Base-by-base conservation (phyloP, 129 eudicot genomes). In the Escallonia herrerae region DNA sequence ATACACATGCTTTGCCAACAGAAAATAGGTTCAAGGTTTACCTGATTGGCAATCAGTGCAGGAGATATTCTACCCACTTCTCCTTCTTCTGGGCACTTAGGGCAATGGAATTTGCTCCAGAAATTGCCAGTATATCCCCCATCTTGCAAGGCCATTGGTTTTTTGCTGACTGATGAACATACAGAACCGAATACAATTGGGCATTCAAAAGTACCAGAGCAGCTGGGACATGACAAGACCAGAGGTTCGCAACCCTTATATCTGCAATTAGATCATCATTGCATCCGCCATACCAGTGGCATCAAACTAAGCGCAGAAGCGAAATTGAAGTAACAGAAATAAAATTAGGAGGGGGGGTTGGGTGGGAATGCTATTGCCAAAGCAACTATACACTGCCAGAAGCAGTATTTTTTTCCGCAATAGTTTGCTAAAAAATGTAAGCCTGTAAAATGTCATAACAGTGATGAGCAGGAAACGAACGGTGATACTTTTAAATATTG, bases 11-110 rank as follows among this genome's bases (percentile, higher is more conserved):
- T 22, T 22, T 22, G 33, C 33, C 33, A 22, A 22, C 33, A 22
- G 33, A 22, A 22, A 22, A 22, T 22, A 22, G 33, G 40, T 14
- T 15, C 43, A 56, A 6, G 38, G 7, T 15, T 67, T 74, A 94
- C 99, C 97, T 94, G 99, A 78, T 94, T 94, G 56, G 95, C 94
- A 63, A 94, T 80, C 68, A 72, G 67, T 74, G 77, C 85, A 50
- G 95, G 88, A 74, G 90, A 63, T 56, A 82, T 64, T 62, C 75
- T 65, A 46, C 86, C 86, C n/a, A 13, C 51, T 45, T 82, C 82
- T 50, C 83, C 82, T 75, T 86, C 93, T 60, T 80, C 87, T 61
- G 93, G 86, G 68, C 99, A 94, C 65, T 80, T 80, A 54, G 97
- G 90, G 77, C 99, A 94, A 43, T 78, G 77, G 65, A 80, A 56